These are phyloP conservation scores for Penicillium antarcticum DNA, from an alignment of 495 filamentous ascomycete species.

Conservation along the genomic window DNA sequence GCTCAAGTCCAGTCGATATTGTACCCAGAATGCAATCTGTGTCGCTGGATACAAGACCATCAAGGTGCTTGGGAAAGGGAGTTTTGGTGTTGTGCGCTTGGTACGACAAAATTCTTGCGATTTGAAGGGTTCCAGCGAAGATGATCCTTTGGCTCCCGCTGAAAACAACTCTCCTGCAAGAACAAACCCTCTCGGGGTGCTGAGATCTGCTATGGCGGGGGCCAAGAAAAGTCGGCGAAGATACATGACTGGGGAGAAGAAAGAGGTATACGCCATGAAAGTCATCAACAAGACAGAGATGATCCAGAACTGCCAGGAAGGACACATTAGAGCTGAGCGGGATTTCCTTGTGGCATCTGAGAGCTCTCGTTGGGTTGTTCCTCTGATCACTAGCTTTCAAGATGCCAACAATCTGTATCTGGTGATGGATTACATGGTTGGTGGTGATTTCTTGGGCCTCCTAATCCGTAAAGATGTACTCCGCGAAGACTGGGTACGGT, in stretches of 20 bases:
- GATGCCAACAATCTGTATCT: constrained; percentile 81
- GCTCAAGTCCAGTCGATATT: constrained; percentile 58
- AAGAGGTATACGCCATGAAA: constrained; percentile 89
- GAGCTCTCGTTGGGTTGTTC: constrained; percentile 81
- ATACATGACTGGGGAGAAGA: constrained; percentile 33
- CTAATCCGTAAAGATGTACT: constrained; percentile 79
- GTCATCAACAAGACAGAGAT: constrained; percentile 90
- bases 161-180: not conserved
- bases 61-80: constrained; percentile 88
- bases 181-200: constrained; percentile 1
- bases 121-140: not conserved
- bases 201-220: constrained; percentile 28
- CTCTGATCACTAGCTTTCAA: constrained; percentile 84
- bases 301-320: constrained; percentile 86
- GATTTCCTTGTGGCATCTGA: constrained; percentile 87
- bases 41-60: constrained; percentile 72
- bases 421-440: constrained; percentile 97
- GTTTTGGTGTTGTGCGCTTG: constrained; percentile 86
- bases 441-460: constrained; percentile 86
- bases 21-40: constrained; percentile 39
- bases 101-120: constrained; percentile 58
- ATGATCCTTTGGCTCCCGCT: not conserved
- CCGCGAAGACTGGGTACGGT: constrained; percentile 70
- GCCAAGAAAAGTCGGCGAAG: constrained; percentile 22
- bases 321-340: constrained; percentile 84